These are phyloP conservation scores for Graphiopsis chlorocephala DNA, from an alignment of 2,329 filamentous ascomycete genomes.

Conservation along the genomic window DNA sequence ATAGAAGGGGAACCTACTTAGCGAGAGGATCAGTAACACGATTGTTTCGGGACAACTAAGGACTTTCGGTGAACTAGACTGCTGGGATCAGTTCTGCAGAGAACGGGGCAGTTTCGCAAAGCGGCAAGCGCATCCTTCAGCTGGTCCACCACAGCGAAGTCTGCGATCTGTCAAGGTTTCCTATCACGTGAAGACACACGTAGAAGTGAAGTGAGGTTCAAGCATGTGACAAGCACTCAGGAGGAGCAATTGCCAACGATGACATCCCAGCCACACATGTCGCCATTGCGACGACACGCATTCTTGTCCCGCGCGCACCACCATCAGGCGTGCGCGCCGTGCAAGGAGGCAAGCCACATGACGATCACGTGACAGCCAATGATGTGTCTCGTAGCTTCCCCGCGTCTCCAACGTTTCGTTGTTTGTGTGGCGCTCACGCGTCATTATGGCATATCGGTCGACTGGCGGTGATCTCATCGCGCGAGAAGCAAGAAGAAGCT, in stretches of 20 bases:
- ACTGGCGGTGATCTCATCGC: not conserved
- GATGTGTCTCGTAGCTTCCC: not conserved
- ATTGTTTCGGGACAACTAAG: not conserved
- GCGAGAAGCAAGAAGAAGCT: conserved; percentile 6
- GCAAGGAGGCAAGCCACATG: not conserved
- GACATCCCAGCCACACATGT: not conserved
- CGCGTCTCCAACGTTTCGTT: not conserved
- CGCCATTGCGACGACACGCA: not conserved
- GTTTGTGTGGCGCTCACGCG: not conserved
- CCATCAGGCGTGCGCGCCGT: not conserved
- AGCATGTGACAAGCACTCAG: not conserved
- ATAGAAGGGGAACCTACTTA: not conserved
- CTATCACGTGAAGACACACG: not conserved
- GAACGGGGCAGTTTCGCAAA: conserved; percentile 8
- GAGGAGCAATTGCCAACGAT: not conserved
- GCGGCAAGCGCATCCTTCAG: conserved; percentile 1
- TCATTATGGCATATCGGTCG: not conserved
- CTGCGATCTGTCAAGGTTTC: too few relatives aligned
- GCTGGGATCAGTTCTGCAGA: not conserved
- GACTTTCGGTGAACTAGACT: not conserved
- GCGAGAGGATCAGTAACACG: conserved; percentile 1
- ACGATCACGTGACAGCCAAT: not conserved
- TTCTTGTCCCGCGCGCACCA: not conserved
- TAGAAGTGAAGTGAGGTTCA: not conserved
- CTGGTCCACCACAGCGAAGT: not conserved